Evolutionary conservation across 2,329 filamentous ascomycete species (phyloP), one percentile per base, ranked within the genome.

Genomic region (Lasiodiplodia citricola): DNA sequence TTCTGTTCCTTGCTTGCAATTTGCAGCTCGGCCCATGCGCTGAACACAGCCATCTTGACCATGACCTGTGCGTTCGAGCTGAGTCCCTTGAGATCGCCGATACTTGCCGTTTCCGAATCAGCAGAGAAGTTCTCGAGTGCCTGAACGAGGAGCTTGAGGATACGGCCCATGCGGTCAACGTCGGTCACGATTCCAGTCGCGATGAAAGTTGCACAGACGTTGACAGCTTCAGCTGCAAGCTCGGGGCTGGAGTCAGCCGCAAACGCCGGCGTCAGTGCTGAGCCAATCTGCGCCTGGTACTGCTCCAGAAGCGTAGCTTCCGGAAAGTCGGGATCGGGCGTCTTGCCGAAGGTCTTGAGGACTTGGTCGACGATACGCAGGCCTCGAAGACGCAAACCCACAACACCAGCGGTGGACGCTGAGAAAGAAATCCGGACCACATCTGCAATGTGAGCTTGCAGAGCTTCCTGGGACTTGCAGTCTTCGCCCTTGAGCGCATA

Each of bases 271-370:
- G 96, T 99, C 70, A 99, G 85, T 0, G 96, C 96, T 21, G 96
- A 98, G 75, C 94, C 94, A 77, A 99, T 99, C 77, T 99, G 96
- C 5, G 96, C 96, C 80, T 99, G 96, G 75, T 99, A 99, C 80
- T 99, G 96, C 79, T 99, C 96, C 4, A 99, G 86, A 18, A 99
- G 86, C 81, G 97, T 97, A 0, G 92, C 96, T 80, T 99, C 96
- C n/a, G 95, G 89, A 76, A 99, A 99, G 78, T 99, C 96, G 0
- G 96, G 96, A 80, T 99, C 96, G 1, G 95, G 92, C 1, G 92
- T 94, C 77, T 94, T 95, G 66, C 96, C 96, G 82, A 99, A 99
- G 97, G 93, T 84, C 77, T 94, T 97, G 63, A 99, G 84, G 11
- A 98, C 89, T 68, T 94, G 92, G 70, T 97, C 94, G 67, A 99